Conservation (phyloP, 805 yeast genomes). For the Sungouiella blattae region DNA sequence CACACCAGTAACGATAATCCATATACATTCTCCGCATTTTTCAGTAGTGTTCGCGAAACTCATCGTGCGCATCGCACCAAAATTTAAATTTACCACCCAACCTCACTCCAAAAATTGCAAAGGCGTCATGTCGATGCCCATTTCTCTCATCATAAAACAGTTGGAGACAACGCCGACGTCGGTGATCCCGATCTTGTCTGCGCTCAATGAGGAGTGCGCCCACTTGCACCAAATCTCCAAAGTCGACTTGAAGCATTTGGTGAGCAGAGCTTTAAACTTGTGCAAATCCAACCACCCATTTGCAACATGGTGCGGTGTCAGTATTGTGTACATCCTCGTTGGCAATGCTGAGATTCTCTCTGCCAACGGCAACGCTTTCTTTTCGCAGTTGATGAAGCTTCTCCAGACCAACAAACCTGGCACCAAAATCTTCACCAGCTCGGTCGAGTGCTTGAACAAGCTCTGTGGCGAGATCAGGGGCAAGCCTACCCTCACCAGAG, state of each 20-base stretch:
- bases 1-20: too few species aligned
- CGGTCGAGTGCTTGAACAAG: conserved; percentile 38
- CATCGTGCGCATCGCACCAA: too few species aligned
- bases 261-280: conserved; percentile 41
- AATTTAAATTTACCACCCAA: too few species aligned
- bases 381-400: conserved; percentile 40
- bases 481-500: conserved; percentile 81
- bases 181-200: conserved; percentile 29
- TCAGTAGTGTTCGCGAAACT: too few species aligned
- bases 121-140: too few species aligned
- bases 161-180: conserved; percentile 20
- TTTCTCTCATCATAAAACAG: conserved; percentile 22
- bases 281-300: conserved; percentile 41
- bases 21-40: too few species aligned
- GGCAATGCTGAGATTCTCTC: conserved; percentile 32
- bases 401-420: conserved; percentile 37
- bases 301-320: conserved; percentile 57
- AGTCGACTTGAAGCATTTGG: conserved; percentile 48
- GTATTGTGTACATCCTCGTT: conserved; percentile 44
- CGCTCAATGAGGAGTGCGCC: conserved; percentile 26
- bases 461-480: conserved; percentile 57
- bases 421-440: conserved; percentile 31
- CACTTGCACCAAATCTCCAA: conserved; percentile 43
- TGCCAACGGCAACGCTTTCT: conserved; percentile 35
- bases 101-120: too few species aligned